phyloP scores from a whole-genome alignment of 208 protist genomes.

The Trypanosoma avium region DNA sequence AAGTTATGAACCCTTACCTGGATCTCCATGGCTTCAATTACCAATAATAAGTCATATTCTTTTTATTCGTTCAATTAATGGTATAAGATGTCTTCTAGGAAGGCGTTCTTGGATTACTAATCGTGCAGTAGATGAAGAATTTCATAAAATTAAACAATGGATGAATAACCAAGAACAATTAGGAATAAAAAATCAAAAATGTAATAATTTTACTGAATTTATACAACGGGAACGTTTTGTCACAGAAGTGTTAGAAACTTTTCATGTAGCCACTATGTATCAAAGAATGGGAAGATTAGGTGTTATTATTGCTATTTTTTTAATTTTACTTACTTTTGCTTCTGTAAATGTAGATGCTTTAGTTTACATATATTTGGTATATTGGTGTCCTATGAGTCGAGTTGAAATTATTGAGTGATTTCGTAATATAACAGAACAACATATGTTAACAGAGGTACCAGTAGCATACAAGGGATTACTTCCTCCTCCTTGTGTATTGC shows the following conservation, averaged over 20 bases:
- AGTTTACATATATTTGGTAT: slow-evolving; percentile 59
- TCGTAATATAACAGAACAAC: slow-evolving; percentile 48
- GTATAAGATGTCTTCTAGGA: slow-evolving; percentile 43
- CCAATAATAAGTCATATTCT: slow-evolving; percentile 81
- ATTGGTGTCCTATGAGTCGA: slow-evolving; percentile 42
- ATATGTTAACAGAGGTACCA: slow-evolving; percentile 70
- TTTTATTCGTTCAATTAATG: slow-evolving; percentile 68
- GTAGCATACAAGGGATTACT: slow-evolving; percentile 63
- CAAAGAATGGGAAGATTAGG: slow-evolving; percentile 69
- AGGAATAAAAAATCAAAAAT: slow-evolving; percentile 1
- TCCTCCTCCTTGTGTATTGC: slow-evolving; percentile 61
- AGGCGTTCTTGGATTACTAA: slow-evolving; percentile 75
- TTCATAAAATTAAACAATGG: slow-evolving; percentile 58
- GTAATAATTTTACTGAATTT: slow-evolving; percentile 28
- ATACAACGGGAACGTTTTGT: slow-evolving; percentile 81
- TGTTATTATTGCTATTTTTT: slow-evolving; percentile 30
- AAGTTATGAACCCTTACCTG: slow-evolving; percentile 53
- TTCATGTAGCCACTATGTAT: slow-evolving; percentile 83
- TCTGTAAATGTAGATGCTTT: slow-evolving; percentile 60
- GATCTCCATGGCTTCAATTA: slow-evolving; percentile 65
- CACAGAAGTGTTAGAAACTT: slow-evolving; percentile 60
- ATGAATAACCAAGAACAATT: slow-evolving; percentile 33
- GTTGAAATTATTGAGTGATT: slow-evolving; percentile 63
- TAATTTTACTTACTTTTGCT: slow-evolving; percentile 46
- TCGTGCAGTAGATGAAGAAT: slow-evolving; percentile 67